Base-by-base conservation (phyloP, 2,329 filamentous ascomycete species). In the Cercospora zeina region DNA sequence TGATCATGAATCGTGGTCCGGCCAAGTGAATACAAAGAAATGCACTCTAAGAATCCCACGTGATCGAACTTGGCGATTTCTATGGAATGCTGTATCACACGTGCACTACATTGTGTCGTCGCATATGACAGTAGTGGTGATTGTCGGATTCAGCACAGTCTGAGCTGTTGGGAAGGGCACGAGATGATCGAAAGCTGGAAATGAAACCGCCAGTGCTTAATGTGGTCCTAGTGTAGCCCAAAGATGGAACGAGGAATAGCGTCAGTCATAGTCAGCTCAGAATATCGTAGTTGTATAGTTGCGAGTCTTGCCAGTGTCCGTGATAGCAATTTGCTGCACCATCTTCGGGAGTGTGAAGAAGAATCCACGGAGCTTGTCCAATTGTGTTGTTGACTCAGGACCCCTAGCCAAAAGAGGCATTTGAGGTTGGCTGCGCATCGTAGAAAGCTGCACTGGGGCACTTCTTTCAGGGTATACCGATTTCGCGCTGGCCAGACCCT, bases 11-110 rank as follows among this genome's bases (percentile, higher is more conserved):
- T 13, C 21, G 39, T 45, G 39, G 19, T 16, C 13, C 4, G 21
- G 39, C 39, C 39, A 45, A 45, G 39, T 45, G 39, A 45, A 45
- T 16, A 45, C 39, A 45, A 45, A 45, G 39, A 45, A 45, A 24
- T 19, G 21, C 39, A 19, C 10, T 16, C 39, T 45, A 16, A 3
- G 13, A 19, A 21, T 10, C 13, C 39, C 39, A 21, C 21, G 39
- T 45, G 19, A 45, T 45, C 13, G 39, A 24, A 45, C 39, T 45
- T 45, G 39, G 39, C 39, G 19, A 21, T 45, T 45, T 19, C 19
- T 45, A 21, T 21, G 16, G 39, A 45, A 45, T 45, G 39, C 7
- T 24, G 39, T 24, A 45, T 45, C 39, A 45, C 16, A 45, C 13
- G 39, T 21, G 39, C 19, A 45, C 39, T 45, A 45, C 21, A 16